Evolutionary conservation across 257 asterid genomes (phyloP), one percentile per base, ranked within the genome.

Genomic region (Gynochthodes officinalis): DNA sequence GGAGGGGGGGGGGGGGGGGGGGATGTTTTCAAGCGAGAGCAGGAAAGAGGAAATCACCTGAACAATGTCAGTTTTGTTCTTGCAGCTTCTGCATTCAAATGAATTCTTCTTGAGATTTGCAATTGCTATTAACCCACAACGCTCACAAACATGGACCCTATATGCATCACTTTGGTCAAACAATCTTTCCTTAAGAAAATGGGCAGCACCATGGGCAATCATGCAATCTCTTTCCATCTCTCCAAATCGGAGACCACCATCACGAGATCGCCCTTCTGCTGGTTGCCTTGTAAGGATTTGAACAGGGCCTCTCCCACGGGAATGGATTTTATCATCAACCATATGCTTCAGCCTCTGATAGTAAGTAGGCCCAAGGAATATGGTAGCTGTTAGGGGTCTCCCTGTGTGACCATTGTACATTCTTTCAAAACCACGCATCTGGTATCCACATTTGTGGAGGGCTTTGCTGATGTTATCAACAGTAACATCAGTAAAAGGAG

Each of bases 201-300:
- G 97, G 63, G 99, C 96, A 0, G 99, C 99, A 18, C 99, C 99
- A 23, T 94, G 97, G 0, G 97, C 99, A 84, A 94, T 91, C 97
- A 94, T 94, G 70, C 99, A 94, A 74, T 94, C 99, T 25, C 97
- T 84, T 79, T 94, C 99, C 99, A 94, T 94, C 79, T 94, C 99
- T 62, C 99, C 99, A 80, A 94, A 91, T 1, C 97, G 85, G 48
- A 94, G 95, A 66, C 99, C 99, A 62, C 99, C 99, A 73, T 94
- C 99, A 77, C 97, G 92, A 5, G 99, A 91, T 32, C 99, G 81
- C 39, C 99, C 99, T 75, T 94, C 99, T 4, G 97, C 99, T 40
- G 99, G 99, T 54, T 94, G 97, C 85, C 97, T 86, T 0, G 99
- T 94, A 66, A 94, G 96, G 61, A 91, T 94, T 78, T 94, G 97